Percentiles rank a stretch among this genome's conserved stretches.
phyloP scores from a whole-genome alignment of 1,139 yeast species.

The Taphrina flavorubra region DNA sequence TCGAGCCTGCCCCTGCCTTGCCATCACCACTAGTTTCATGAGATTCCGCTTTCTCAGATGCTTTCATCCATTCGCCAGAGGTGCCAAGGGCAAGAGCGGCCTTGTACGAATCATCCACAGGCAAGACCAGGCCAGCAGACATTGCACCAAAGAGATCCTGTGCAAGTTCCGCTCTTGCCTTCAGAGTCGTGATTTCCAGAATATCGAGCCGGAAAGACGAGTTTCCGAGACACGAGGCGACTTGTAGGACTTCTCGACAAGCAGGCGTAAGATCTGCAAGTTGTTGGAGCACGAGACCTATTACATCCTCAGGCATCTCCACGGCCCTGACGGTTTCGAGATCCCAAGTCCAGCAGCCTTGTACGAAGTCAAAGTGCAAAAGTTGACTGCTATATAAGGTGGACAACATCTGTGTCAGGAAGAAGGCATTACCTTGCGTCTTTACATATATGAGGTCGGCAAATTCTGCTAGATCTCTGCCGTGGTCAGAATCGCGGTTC shows the following conservation, averaged over 20 bases:
- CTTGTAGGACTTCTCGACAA: slow-evolving; percentile 23
- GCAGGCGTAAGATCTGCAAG: slow-evolving; percentile 11
- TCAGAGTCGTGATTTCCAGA: slow-evolving; percentile 3
- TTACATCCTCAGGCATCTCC: slow-evolving; percentile 35
- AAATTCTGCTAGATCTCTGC: slow-evolving; percentile 13
- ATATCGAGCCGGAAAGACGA: slow-evolving; percentile 31
- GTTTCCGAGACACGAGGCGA: slow-evolving; percentile 37
- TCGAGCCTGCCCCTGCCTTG: neutral
- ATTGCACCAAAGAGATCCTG: slow-evolving; percentile 29
- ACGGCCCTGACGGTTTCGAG: slow-evolving; percentile 10
- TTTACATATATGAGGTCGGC: slow-evolving; percentile 20
- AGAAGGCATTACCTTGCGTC: slow-evolving; percentile 38
- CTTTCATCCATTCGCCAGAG: slow-evolving; percentile 5
- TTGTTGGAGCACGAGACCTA: slow-evolving; percentile 32
- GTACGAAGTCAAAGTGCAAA: slow-evolving; percentile 21
- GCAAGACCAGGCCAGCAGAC: slow-evolving; percentile 30
- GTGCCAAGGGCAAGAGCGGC: slow-evolving; percentile 25
- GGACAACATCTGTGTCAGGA: slow-evolving; percentile 27
- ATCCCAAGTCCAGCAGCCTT: slow-evolving; percentile 35
- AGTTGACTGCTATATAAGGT: slow-evolving; percentile 12
- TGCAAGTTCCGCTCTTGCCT: slow-evolving; percentile 23
- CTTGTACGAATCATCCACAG: slow-evolving; percentile 26
- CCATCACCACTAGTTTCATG: neutral
- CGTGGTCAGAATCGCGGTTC: neutral
- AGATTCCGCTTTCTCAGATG: neutral